Evolutionary conservation across 192 early-diverging fungal genomes (phyloP).

Genomic region (Backusella westeae): DNA sequence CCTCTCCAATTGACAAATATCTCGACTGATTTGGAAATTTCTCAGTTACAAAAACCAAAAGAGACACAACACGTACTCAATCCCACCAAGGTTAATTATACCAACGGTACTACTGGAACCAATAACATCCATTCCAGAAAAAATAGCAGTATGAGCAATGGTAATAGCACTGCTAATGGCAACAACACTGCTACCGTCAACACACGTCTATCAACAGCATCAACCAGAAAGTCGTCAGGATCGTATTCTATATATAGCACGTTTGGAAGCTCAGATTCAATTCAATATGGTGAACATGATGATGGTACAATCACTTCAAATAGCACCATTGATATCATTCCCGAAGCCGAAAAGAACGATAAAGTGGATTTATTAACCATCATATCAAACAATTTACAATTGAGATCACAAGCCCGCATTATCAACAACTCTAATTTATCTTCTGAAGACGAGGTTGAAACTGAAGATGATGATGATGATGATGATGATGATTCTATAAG

Average conservation of each 20-base stretch:
- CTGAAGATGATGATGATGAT: constrained; percentile 10
- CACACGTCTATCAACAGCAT: constrained; percentile 17
- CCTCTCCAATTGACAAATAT: neutral
- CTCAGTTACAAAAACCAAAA: neutral
- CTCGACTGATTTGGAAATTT: neutral
- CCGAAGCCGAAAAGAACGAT: neutral
- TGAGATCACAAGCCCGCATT: neutral
- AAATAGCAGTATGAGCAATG: neutral
- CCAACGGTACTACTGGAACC: neutral
- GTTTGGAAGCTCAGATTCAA: constrained; percentile 21
- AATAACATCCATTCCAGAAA: neutral
- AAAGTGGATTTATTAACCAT: neutral
- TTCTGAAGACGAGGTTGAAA: constrained; percentile 13
- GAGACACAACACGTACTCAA: neutral
- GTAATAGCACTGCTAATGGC: neutral
- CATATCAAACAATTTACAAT: neutral
- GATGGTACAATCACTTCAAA: neutral
- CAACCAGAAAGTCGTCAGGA: constrained; percentile 22
- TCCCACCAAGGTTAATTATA: neutral
- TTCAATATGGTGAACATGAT: neutral
- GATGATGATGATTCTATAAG: neutral
- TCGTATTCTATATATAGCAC: constrained; percentile 30
- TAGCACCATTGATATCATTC: neutral
- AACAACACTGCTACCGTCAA: neutral
- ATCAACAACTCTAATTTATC: neutral